phyloP scores from a whole-genome alignment of 306 rosid species.

The Fragaria ananassa region DNA sequence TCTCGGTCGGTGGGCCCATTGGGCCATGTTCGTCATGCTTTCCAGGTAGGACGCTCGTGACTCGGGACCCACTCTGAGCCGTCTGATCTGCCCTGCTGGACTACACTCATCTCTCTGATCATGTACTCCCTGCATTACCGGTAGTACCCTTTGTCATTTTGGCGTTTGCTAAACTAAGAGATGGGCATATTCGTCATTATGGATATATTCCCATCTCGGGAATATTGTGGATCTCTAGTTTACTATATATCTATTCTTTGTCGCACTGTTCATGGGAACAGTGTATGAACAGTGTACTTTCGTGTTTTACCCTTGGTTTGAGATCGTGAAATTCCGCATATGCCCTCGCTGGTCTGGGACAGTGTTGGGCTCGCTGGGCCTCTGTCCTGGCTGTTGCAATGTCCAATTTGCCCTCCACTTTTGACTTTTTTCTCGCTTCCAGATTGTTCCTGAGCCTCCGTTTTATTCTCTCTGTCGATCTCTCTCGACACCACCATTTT shows the following conservation, averaged over 20 bases:
- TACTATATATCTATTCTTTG: too few species aligned
- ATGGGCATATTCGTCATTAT: background rate
- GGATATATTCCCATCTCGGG: background rate
- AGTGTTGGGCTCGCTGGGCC: too few species aligned
- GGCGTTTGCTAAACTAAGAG: background rate
- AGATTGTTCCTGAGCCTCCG: too few species aligned
- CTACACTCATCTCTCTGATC: conserved; percentile 9
- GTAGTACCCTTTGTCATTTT: background rate
- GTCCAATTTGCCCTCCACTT: too few species aligned
- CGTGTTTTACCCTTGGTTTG: too few species aligned
- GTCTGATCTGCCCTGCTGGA: conserved; percentile 45
- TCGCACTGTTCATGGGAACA: too few species aligned
- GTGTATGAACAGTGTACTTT: too few species aligned
- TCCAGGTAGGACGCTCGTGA: conserved; percentile 62
- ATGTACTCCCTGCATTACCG: background rate
- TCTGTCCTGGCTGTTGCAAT: too few species aligned
- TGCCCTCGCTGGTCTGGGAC: too few species aligned
- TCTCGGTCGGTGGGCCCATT: conserved; percentile 35
- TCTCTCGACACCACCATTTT: conserved; percentile 17
- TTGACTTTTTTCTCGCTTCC: too few species aligned
- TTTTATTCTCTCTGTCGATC: too few species aligned
- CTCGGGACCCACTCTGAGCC: conserved; percentile 35
- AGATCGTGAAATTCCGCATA: too few species aligned
- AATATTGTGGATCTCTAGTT: conserved; percentile 37
- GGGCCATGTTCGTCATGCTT: conserved; percentile 35